Base-by-base conservation (phyloP, 129 eudicot genomes). In the Solidago caesia region DNA sequence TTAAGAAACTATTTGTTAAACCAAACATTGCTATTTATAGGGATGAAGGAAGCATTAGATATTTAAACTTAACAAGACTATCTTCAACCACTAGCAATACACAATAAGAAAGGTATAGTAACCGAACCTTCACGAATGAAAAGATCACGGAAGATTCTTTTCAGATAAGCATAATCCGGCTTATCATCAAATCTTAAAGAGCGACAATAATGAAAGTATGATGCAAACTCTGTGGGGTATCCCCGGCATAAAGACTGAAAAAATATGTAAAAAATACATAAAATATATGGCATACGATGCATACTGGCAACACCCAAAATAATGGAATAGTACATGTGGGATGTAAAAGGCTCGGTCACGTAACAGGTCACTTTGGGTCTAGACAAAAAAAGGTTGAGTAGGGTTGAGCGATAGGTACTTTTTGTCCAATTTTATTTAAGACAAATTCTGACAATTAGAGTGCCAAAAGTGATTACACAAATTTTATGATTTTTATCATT, bases 131-230 rank as follows among this genome's bases (percentile, higher is more conserved):
- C 99, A 55, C 97, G 97, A 80, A 94, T 94, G 48, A 94, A 94
- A 82, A 94, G 99, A 82, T 94, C 99, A 66, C 96, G 99, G 84
- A 90, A 94, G 62, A 94, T 85, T 82, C 93, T 90, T 85, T 94
- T 94, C 76, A 94, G 79, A 85, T 91, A 94, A 62, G 97, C 93
- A 74, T 91, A 91, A 84, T 94, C 99, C 45, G 99, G 99, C 79
- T 91, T 94, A 81, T 91, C 99, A 71, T 94, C 99, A 73, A 94
- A 94, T 71, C 97, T 84, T 73, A 91, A 82, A 26, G 97, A 88
- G 43, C 99, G 99, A 71, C 99, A 94, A 45, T 85, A 94, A 75
- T 94, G 99, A 82, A 94, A 94, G 84, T 94, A 94, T 25, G 99
- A 91, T 55, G 97, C 99, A 44, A 94, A 94, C 73, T 94, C 99